Conservation (phyloP, 257 asterid genomes). For the Avicennia marina region DNA sequence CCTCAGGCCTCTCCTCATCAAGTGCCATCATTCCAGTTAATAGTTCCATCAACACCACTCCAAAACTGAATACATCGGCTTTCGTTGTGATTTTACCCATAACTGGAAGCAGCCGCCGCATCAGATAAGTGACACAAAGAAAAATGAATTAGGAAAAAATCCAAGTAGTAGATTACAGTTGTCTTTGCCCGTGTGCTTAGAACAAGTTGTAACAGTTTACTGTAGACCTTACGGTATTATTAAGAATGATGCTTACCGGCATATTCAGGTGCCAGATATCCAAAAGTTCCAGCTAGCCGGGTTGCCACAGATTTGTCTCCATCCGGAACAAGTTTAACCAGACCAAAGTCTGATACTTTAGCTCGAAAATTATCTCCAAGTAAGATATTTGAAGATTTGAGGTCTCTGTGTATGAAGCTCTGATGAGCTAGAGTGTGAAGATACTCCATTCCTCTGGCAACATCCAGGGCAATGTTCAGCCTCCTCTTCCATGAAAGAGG, state of each 20-base stretch:
- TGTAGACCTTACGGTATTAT: no score
- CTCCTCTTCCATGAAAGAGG: slow-evolving; percentile 90
- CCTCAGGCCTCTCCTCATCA: slow-evolving; percentile 73
- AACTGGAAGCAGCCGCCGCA: slow-evolving; percentile 36
- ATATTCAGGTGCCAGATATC: slow-evolving; percentile 90
- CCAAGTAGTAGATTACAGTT: no score
- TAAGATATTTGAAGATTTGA: slow-evolving; percentile 75
- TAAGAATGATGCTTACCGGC: slow-evolving; percentile 69
- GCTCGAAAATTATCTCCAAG: slow-evolving; percentile 84
- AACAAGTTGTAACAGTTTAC: no score
- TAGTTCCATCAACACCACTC: slow-evolving; percentile 88
- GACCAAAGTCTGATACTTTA: slow-evolving; percentile 81
- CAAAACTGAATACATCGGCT: slow-evolving; percentile 81
- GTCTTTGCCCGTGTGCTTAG: no score
- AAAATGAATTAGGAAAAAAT: no score
- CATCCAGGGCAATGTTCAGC: slow-evolving; percentile 81
- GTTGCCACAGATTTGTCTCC: slow-evolving; percentile 77
- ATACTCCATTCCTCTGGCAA: slow-evolving; percentile 86
- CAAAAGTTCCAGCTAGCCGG: slow-evolving; percentile 87
- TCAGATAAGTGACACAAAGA: no score
- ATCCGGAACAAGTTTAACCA: slow-evolving; percentile 87
- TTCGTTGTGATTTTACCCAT: slow-evolving; percentile 89
- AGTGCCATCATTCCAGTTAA: slow-evolving; percentile 82
- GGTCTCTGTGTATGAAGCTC: slow-evolving; percentile 82
- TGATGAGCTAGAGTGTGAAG: slow-evolving; percentile 78